Conservation (phyloP, 495 filamentous ascomycete genomes). For the Penicillium samsonianum region DNA sequence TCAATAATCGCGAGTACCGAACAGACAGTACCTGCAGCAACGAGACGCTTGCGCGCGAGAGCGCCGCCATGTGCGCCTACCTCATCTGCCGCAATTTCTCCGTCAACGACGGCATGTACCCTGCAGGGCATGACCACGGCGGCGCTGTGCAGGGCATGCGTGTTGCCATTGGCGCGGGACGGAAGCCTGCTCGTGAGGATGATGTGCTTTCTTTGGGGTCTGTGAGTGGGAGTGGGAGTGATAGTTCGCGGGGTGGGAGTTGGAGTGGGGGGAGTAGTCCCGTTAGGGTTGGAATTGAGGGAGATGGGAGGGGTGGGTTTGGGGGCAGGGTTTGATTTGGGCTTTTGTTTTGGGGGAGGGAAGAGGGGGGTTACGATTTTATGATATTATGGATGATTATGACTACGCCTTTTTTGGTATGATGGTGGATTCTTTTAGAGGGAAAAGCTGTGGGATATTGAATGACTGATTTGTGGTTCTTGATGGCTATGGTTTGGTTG, state of each 20-base stretch:
- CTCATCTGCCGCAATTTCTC: conserved; percentile 99
- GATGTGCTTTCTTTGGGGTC: neutral
- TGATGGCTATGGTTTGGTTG: neutral
- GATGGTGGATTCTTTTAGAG: neutral
- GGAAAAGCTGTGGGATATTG: neutral
- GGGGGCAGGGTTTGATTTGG: neutral
- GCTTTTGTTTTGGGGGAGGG: no score
- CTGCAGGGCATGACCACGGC: conserved; percentile 66
- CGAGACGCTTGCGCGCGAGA: conserved; percentile 83
- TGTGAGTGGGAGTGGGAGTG: neutral
- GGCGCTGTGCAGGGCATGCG: conserved; percentile 87
- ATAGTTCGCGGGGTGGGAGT: neutral
- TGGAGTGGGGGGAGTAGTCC: conserved; percentile 5
- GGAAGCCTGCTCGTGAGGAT: conserved; percentile 30
- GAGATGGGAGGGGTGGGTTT: neutral
- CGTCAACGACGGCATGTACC: conserved; percentile 92
- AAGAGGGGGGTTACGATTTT: neutral
- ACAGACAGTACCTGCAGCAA: conserved; percentile 82
- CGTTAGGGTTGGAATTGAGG: neutral
- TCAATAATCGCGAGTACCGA: conserved; percentile 96
- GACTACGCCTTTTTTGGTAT: neutral
- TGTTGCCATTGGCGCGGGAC: conserved; percentile 66
- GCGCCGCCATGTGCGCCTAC: conserved; percentile 94
- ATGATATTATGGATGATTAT: neutral
- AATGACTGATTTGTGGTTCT: neutral